Evolutionary conservation across 2,329 filamentous ascomycete species (phyloP).

Genomic region (Pyricularia sp.): DNA sequence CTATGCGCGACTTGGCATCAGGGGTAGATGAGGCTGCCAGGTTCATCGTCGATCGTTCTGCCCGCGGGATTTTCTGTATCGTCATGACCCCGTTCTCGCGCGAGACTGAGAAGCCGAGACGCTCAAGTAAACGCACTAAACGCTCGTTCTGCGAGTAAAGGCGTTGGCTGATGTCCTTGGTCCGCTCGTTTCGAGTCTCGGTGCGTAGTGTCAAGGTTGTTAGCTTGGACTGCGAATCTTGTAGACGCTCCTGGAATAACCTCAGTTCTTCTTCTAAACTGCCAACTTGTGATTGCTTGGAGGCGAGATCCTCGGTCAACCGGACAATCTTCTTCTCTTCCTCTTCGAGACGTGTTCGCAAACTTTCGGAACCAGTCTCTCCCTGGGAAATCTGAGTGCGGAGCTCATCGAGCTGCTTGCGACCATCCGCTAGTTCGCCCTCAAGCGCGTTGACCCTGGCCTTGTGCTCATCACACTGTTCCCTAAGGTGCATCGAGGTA

Average conservation of each 20-base stretch:
- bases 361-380: conserved; percentile 71
- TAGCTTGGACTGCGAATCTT: conserved; percentile 42
- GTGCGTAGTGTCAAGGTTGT: conserved; percentile 46
- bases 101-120: conserved; percentile 74
- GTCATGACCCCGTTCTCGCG: conserved; percentile 64
- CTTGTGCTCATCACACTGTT: conserved; percentile 42
- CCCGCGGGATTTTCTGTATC: conserved; percentile 61
- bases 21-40: background rate
- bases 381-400: conserved; percentile 69
- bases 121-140: conserved; percentile 73
- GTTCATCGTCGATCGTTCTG: conserved; percentile 39
- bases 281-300: conserved; percentile 66
- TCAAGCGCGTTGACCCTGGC: conserved; percentile 46
- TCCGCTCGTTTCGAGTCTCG: conserved; percentile 60
- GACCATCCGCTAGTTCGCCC: conserved; percentile 51
- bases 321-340: conserved; percentile 62
- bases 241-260: conserved; percentile 56
- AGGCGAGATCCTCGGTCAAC: conserved; percentile 61
- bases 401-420: conserved; percentile 58
- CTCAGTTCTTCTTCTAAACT: conserved; percentile 68
- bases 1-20: conserved; percentile 28
- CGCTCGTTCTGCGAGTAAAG: conserved; percentile 79
- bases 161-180: conserved; percentile 76
- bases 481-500: conserved; percentile 39
- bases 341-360: conserved; percentile 66